Evolutionary conservation across 2,329 filamentous ascomycete genomes (phyloP).

Genomic region (Fusarium sarcochroum): DNA sequence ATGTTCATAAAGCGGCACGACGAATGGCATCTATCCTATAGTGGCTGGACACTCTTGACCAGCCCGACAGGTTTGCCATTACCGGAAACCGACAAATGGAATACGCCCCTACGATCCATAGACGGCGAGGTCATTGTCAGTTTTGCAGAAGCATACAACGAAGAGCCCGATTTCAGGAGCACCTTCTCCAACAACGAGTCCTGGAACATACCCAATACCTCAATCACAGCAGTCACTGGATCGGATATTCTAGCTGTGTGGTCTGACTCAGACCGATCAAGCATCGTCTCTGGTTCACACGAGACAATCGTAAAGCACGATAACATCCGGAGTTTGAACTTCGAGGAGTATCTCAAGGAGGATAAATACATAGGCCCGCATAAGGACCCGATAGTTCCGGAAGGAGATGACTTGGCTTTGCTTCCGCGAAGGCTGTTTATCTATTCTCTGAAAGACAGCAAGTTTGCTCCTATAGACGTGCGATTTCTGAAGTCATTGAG

Average conservation of each 20-base stretch:
- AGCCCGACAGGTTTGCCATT: neutral
- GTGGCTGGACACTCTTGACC: neutral
- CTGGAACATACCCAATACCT: neutral
- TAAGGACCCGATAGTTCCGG: neutral
- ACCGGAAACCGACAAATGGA: neutral
- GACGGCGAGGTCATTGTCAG: slow-evolving; percentile 4
- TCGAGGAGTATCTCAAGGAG: neutral
- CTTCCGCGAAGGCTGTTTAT: neutral
- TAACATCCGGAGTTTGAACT: neutral
- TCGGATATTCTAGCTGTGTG: neutral
- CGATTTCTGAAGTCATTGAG: neutral
- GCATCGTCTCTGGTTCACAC: neutral
- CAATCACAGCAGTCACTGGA: neutral
- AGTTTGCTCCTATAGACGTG: neutral
- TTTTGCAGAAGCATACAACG: slow-evolving; percentile 4
- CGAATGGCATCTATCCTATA: slow-evolving; percentile 7
- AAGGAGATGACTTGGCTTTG: neutral
- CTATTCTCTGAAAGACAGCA: neutral
- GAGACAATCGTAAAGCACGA: neutral
- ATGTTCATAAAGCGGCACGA: neutral
- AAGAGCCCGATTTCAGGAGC: neutral
- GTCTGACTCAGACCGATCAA: neutral
- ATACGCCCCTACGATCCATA: neutral
- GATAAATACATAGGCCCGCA: neutral
- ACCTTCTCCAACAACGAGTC: neutral